phyloP scores from a whole-genome alignment of 2,329 filamentous ascomycete species.

The Colletotrichum gigasporum region DNA sequence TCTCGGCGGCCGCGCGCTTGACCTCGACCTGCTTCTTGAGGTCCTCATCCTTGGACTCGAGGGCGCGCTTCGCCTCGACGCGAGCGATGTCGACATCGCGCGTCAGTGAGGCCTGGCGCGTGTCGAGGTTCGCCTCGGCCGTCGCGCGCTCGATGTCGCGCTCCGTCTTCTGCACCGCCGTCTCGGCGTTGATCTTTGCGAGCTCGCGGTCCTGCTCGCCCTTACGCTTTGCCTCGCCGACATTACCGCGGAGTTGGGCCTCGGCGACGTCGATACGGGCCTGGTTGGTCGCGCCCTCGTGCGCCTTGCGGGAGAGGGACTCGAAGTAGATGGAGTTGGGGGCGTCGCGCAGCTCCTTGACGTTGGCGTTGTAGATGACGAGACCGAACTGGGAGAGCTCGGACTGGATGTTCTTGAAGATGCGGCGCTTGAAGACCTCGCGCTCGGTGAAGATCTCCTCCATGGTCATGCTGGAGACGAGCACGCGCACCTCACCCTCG shows the following conservation, averaged over 20 bases:
- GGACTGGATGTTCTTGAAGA: slow-evolving; percentile 78
- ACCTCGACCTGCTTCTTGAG: slow-evolving; percentile 81
- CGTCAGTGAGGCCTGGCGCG: slow-evolving; percentile 76
- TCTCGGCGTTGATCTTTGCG: slow-evolving; percentile 87
- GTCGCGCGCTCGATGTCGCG: slow-evolving; percentile 82
- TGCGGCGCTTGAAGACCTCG: slow-evolving; percentile 79
- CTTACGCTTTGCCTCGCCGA: slow-evolving; percentile 80
- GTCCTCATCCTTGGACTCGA: slow-evolving; percentile 82
- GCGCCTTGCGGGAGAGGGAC: slow-evolving; percentile 82
- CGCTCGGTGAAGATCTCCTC: slow-evolving; percentile 86
- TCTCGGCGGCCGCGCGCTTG: slow-evolving; percentile 80
- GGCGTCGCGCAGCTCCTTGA: slow-evolving; percentile 88
- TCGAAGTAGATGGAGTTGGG: slow-evolving; percentile 85
- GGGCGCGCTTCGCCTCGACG: slow-evolving; percentile 76
- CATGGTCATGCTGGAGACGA: slow-evolving; percentile 92
- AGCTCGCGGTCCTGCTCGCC: slow-evolving; percentile 87
- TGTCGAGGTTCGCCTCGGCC: slow-evolving; percentile 80
- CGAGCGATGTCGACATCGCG: slow-evolving; percentile 80
- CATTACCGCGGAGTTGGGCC: slow-evolving; percentile 72
- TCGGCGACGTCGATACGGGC: slow-evolving; percentile 74
- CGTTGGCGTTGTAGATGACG: slow-evolving; percentile 76
- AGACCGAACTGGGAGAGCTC: slow-evolving; percentile 86
- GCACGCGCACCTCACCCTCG: slow-evolving; percentile 84
- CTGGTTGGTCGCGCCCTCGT: slow-evolving; percentile 86
- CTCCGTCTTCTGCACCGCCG: slow-evolving; percentile 85